Percentiles rank a stretch among this genome's conserved stretches.
Evolutionary conservation across 805 yeast genomes (phyloP).

Genomic region (Candida quercuum): DNA sequence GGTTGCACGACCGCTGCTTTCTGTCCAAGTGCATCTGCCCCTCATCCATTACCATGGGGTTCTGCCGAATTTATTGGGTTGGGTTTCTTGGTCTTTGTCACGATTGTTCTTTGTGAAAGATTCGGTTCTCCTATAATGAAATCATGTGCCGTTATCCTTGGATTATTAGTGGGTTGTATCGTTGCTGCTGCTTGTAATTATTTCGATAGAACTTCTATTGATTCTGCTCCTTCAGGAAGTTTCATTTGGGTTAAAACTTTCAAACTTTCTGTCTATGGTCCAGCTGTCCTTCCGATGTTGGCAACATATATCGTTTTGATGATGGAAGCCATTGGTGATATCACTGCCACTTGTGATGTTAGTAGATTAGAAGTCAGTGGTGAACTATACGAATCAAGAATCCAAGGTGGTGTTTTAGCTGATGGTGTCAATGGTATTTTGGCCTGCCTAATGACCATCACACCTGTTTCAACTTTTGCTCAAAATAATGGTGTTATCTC

Average conservation of each 20-base stretch:
- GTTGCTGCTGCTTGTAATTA: conserved; percentile 90
- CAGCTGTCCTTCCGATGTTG: conserved; percentile 77
- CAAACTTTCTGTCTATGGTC: conserved; percentile 71
- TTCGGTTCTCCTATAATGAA: conserved; percentile 95
- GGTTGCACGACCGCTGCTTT: conserved; percentile 42
- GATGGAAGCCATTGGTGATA: conserved; percentile 95
- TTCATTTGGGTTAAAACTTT: conserved; percentile 89
- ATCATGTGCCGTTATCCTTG: conserved; percentile 86
- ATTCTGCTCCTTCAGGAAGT: conserved; percentile 73
- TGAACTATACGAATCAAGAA: conserved; percentile 69
- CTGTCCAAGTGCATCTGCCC: conserved; percentile 47
- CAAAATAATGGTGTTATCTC: conserved; percentile 95
- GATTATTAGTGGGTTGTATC: conserved; percentile 82
- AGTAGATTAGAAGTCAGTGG: conserved; percentile 84
- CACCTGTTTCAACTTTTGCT: conserved; percentile 92
- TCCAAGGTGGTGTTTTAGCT: conserved; percentile 90
- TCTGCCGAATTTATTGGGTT: conserved; percentile 82
- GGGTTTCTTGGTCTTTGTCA: conserved; percentile 74
- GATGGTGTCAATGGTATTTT: conserved; percentile 80
- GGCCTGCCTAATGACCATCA: conserved; percentile 73
- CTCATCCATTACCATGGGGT: conserved; percentile 68
- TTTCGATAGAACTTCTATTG: conserved; percentile 53
- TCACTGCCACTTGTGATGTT: conserved; percentile 91
- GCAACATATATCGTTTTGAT: conserved; percentile 78
- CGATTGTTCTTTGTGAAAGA: conserved; percentile 72